phyloP scores from a whole-genome alignment of 2,329 filamentous ascomycete genomes.

The Hirsutella thompsonii region DNA sequence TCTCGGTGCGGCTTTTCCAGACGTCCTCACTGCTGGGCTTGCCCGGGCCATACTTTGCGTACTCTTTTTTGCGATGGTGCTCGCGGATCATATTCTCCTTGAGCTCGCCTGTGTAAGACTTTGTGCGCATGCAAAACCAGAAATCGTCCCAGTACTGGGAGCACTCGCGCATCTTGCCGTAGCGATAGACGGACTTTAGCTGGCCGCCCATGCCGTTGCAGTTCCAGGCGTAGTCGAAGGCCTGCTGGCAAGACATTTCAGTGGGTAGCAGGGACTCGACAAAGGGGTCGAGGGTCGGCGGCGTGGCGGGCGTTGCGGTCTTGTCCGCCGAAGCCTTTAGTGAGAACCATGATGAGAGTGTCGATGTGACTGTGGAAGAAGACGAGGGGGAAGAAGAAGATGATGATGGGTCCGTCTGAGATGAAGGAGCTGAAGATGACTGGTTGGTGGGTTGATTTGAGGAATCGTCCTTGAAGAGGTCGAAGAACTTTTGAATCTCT shows the following conservation, averaged over 20 bases:
- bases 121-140: constrained; percentile 92
- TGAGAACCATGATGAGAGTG: constrained; percentile 20
- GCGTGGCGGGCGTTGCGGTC: constrained; percentile 6
- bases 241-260: constrained; percentile 75
- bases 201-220: constrained; percentile 87
- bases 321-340: constrained; percentile 16
- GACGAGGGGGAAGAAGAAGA: constrained; percentile 9
- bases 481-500: constrained; percentile 41
- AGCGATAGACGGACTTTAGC: constrained; percentile 83
- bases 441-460: neutral
- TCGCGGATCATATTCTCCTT: constrained; percentile 50
- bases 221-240: constrained; percentile 89
- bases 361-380: constrained; percentile 17
- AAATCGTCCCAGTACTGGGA: constrained; percentile 84
- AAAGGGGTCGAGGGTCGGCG: constrained; percentile 28
- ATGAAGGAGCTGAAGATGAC: neutral
- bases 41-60: constrained; percentile 49
- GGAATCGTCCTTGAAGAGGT: constrained; percentile 26
- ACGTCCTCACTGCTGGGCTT: constrained; percentile 74
- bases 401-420: constrained; percentile 2
- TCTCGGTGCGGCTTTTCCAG: constrained; percentile 62
- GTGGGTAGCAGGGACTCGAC: constrained; percentile 63
- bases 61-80: constrained; percentile 54
- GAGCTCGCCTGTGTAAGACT: constrained; percentile 44
- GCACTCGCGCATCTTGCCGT: constrained; percentile 66